Evolutionary conservation across 441 rosid species (phyloP).

Genomic region (Adansonia grandidieri): DNA sequence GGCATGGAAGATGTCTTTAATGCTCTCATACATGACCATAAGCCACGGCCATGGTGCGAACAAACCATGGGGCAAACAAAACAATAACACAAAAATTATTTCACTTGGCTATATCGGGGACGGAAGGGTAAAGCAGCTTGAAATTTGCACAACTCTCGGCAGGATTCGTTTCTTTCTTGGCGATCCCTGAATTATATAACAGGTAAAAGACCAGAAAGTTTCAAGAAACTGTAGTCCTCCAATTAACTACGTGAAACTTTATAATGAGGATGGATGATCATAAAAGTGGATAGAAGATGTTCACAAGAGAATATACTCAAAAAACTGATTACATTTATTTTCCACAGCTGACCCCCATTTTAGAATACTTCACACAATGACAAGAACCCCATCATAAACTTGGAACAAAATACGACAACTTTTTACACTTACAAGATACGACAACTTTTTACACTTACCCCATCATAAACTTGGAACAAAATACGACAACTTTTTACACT

Average conservation of each 20-base stretch:
- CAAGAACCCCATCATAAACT: constrained; percentile 18
- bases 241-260: not conserved
- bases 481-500: constrained; percentile 51
- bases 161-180: no score
- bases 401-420: constrained; percentile 40
- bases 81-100: no score
- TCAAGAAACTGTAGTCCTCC: not conserved
- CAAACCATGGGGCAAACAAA: no score
- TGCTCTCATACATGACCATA: no score
- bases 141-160: no score
- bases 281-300: constrained; percentile 5
- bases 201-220: not conserved
- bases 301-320: constrained; percentile 10
- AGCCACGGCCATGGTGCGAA: no score
- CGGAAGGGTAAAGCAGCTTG: no score
- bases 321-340: constrained; percentile 21
- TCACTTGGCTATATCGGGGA: no score
- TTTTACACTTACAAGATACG: constrained; percentile 52
- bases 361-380: not conserved
- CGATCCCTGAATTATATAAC: not conserved
- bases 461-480: constrained; percentile 30
- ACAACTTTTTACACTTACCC: constrained; percentile 36
- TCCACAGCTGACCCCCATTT: not conserved
- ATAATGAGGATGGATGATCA: constrained; percentile 5
- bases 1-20: no score